These are phyloP conservation scores for Penicillium bialowiezense DNA, from an alignment of 495 filamentous ascomycete genomes.

Conservation along the genomic window DNA sequence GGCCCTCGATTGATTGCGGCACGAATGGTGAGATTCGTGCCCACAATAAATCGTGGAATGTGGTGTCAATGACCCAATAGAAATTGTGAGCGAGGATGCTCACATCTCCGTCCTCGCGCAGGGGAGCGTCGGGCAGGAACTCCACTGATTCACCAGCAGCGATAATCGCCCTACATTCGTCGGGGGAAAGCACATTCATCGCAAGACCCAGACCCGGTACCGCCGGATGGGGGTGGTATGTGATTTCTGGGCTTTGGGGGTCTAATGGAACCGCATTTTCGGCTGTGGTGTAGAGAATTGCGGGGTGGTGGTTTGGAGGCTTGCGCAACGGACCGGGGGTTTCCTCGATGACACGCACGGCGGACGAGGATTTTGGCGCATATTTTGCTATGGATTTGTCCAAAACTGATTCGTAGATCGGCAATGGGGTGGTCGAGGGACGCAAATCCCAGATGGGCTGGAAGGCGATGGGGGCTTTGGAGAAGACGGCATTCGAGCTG, in stretches of 20 bases:
- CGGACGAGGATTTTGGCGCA: conserved; percentile 26
- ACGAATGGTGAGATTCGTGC: conserved; percentile 31
- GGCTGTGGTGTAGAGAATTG: conserved; percentile 35
- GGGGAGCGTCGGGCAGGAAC: conserved; percentile 35
- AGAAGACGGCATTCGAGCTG: conserved; percentile 21
- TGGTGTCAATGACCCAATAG: conserved; percentile 38
- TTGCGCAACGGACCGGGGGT: conserved; percentile 36
- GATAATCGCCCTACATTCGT: conserved; percentile 36
- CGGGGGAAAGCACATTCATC: conserved; percentile 28
- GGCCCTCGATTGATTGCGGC: conserved; percentile 29
- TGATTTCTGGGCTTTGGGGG: conserved; percentile 22
- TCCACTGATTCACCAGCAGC: conserved; percentile 38
- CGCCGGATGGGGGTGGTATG: conserved; percentile 37
- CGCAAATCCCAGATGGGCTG: conserved; percentile 41
- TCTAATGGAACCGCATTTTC: conserved; percentile 32
- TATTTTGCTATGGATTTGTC: conserved; percentile 32
- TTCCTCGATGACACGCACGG: conserved; percentile 32
- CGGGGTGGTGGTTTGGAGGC: conserved; percentile 39
- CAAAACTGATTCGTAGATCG: conserved; percentile 34
- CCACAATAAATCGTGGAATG: conserved; percentile 41
- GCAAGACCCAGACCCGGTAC: conserved; percentile 38
- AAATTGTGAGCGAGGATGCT: conserved; percentile 43
- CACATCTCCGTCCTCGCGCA: conserved; percentile 37
- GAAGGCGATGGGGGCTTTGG: conserved; percentile 34
- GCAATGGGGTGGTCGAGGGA: conserved; percentile 26